Percentiles rank a stretch among this genome's conserved stretches.
Conservation (phyloP, 768 basidiomycete genomes). For the Hypholoma sublateritium region DNA sequence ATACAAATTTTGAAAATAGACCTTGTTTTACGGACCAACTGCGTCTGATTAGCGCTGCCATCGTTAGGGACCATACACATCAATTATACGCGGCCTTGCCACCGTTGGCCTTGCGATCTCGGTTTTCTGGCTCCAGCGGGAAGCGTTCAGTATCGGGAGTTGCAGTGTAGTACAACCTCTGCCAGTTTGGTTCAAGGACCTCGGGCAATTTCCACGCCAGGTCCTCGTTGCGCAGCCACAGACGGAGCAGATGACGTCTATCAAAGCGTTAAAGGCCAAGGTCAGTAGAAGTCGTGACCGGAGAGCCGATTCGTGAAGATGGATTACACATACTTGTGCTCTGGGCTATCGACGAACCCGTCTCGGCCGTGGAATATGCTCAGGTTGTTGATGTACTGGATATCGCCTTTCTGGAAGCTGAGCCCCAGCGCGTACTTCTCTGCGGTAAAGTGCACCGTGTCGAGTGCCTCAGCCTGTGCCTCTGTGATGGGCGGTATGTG, state of each 20-base stretch:
- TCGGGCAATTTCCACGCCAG: conserved; percentile 36
- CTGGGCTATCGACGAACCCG: conserved; percentile 36
- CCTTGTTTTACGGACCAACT: no score
- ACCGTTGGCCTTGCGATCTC: background rate
- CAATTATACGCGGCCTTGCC: background rate
- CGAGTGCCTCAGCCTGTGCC: conserved; percentile 48
- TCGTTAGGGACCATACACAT: background rate
- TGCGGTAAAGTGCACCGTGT: conserved; percentile 42
- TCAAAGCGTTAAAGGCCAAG: background rate
- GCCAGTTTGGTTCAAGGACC: conserved; percentile 30
- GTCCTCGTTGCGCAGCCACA: conserved; percentile 39
- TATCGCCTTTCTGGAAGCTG: conserved; percentile 49
- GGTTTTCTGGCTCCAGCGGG: conserved; percentile 34
- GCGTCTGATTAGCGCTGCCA: no score
- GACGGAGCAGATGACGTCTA: conserved; percentile 37
- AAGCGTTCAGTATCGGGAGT: conserved; percentile 34
- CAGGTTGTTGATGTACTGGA: conserved; percentile 49
- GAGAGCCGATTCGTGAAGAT: background rate
- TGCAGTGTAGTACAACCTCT: conserved; percentile 31
- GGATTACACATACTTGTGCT: conserved; percentile 32
- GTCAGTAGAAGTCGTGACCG: background rate
- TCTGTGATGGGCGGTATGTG: conserved; percentile 47
- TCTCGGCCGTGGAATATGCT: conserved; percentile 46
- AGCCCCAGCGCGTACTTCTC: conserved; percentile 42
- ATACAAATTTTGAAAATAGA: no score